phyloP scores from a whole-genome alignment of 2,329 filamentous ascomycete genomes.

The Plenodomus biglobosus region DNA sequence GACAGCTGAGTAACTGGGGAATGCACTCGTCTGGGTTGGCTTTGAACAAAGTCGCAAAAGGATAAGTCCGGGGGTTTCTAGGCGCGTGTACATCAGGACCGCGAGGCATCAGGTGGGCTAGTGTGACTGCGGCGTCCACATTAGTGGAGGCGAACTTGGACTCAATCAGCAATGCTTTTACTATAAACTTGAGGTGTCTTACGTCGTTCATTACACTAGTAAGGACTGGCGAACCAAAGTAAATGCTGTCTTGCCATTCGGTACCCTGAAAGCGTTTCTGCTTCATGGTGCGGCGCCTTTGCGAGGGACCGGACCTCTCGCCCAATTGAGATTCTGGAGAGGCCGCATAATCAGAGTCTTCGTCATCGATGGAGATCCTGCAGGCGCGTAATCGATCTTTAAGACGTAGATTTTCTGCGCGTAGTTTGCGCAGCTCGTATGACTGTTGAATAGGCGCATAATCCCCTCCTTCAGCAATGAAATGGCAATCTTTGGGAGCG shows the following conservation, averaged over 20 bases:
- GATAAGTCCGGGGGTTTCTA: slow-evolving; percentile 43
- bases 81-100: slow-evolving; percentile 48
- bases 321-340: slow-evolving; percentile 23
- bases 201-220: slow-evolving; percentile 53
- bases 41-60: slow-evolving; percentile 50
- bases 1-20: slow-evolving; percentile 40
- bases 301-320: slow-evolving; percentile 22
- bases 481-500: slow-evolving; percentile 51
- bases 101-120: slow-evolving; percentile 49
- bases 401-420: slow-evolving; percentile 49
- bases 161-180: slow-evolving; percentile 14
- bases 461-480: slow-evolving; percentile 50
- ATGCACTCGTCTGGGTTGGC: slow-evolving; percentile 39
- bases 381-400: slow-evolving; percentile 46
- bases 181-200: slow-evolving; percentile 8
- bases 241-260: slow-evolving; percentile 50
- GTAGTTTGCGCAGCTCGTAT: slow-evolving; percentile 51
- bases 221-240: slow-evolving; percentile 54
- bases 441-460: slow-evolving; percentile 52
- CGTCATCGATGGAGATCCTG: slow-evolving; percentile 42
- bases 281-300: slow-evolving; percentile 26
- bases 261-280: slow-evolving; percentile 45
- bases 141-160: slow-evolving; percentile 49
- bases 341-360: slow-evolving; percentile 33
- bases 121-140: slow-evolving; percentile 38